These are phyloP conservation scores for Sonneratia caseolaris DNA, from an alignment of 345 rosid genomes.

Conservation along the genomic window DNA sequence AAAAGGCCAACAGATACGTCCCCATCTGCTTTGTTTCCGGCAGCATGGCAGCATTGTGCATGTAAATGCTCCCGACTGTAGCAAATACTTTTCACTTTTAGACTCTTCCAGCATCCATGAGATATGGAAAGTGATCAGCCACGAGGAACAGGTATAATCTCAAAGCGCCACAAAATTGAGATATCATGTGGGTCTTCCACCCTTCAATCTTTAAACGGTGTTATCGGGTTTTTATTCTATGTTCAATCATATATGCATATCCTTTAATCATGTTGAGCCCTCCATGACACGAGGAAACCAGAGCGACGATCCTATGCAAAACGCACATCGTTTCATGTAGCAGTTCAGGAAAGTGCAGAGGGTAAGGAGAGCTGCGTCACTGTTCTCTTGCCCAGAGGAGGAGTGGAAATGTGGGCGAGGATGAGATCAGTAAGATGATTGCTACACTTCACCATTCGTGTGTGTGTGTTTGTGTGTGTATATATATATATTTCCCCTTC, in stretches of 20 bases:
- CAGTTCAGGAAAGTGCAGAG: too few relatives aligned
- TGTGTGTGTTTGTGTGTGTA: not conserved
- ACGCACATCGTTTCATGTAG: too few relatives aligned
- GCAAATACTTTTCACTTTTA: not conserved
- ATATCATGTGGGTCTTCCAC: too few relatives aligned
- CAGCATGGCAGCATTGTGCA: conserved; percentile 1
- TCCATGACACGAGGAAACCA: too few relatives aligned
- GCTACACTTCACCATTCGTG: not conserved
- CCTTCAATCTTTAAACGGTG: too few relatives aligned
- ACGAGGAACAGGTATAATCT: too few relatives aligned
- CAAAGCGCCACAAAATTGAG: too few relatives aligned
- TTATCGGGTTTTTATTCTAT: too few relatives aligned
- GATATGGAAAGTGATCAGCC: not conserved
- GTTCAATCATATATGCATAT: too few relatives aligned
- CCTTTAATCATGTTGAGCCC: too few relatives aligned
- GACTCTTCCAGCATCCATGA: not conserved
- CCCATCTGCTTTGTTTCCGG: not conserved
- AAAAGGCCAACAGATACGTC: conserved; percentile 6
- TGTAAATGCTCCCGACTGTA: not conserved
- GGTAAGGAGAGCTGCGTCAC: not conserved
- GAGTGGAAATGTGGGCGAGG: not conserved
- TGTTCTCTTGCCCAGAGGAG: not conserved
- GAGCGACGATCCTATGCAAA: too few relatives aligned
- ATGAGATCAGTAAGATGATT: not conserved
- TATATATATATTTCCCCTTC: not conserved